phyloP scores from a whole-genome alignment of 2,329 filamentous ascomycete species.

The Periconia sp. region DNA sequence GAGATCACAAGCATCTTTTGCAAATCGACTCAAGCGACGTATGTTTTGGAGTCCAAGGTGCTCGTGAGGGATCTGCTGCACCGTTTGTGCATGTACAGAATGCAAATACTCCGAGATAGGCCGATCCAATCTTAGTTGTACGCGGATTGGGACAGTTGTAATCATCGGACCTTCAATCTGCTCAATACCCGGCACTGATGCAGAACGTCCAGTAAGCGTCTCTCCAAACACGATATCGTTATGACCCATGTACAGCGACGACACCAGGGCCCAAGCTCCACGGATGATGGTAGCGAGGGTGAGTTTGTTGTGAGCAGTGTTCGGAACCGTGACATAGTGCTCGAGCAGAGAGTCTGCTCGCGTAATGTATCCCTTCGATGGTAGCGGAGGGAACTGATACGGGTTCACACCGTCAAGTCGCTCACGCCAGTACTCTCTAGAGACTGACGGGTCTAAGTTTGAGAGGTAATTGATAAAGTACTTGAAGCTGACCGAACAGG shows the following conservation, averaged over 20 bases:
- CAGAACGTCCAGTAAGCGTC: constrained; percentile 63
- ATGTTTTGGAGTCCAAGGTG: constrained; percentile 69
- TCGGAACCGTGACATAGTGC: constrained; percentile 50
- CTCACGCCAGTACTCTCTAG: constrained; percentile 56
- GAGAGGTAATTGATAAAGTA: constrained; percentile 58
- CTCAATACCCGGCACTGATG: constrained; percentile 53
- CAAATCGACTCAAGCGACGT: constrained; percentile 48
- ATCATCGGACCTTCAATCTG: constrained; percentile 67
- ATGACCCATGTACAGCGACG: constrained; percentile 61
- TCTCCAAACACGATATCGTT: constrained; percentile 64
- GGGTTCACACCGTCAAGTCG: constrained; percentile 54
- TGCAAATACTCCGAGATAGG: constrained; percentile 61
- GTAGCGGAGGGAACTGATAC: constrained; percentile 58
- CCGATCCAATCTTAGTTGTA: constrained; percentile 52
- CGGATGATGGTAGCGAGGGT: constrained; percentile 60
- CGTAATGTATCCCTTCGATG: constrained; percentile 53
- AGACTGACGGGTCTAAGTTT: constrained; percentile 47
- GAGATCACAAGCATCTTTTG: constrained; percentile 42
- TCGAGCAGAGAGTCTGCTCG: constrained; percentile 59
- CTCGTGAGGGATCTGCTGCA: constrained; percentile 67
- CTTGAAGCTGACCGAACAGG: constrained; percentile 47
- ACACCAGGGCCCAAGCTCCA: constrained; percentile 65
- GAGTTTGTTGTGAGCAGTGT: constrained; percentile 46
- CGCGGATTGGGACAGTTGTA: constrained; percentile 63
- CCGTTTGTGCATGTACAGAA: constrained; percentile 62